Base-by-base conservation (phyloP, 176 grass and related monocot genomes). In the Poa pratensis region DNA sequence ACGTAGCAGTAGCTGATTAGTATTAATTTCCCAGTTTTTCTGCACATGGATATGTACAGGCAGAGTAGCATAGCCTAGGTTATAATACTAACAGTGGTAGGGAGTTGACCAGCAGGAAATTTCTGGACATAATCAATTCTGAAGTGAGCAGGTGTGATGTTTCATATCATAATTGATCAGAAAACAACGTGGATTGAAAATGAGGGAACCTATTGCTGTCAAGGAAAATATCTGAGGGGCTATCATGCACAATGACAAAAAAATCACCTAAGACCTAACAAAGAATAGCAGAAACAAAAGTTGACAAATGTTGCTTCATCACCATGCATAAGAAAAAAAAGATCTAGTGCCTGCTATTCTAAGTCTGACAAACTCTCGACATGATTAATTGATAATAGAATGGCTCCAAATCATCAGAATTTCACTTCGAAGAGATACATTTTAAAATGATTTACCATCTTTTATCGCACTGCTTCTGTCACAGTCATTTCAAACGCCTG, bases 241-340 rank as follows among this genome's bases (percentile, higher is more conserved):
- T 15, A 57, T 70, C 9, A 89, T 77, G 60, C 27, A 77, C 61
- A 86, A 45, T 69, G 30, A 76, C 22, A 34, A 61, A 20, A 85
- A 16, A 27, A 54, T 32, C 62, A 76, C 39, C 59, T 22, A 68
- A 2, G 18, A 82, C 39, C 59, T 28, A 68, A 3, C 22, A 82
- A 51, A 86, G 6, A 42, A 42, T 42, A 42, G 17, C 11, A 82
- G n/a, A 49, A 76, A 62, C 3, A 27, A 52, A 81, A 71, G 62
- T 77, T 82, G 51, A 63, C 52, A 77, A 69, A 70, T 69, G n/a
- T 71, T 51, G 42, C 30, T 58, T 18, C 32, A 75, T 10, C 50
- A 76, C 16, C 39, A 40, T 12, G 24, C 22, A 16, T 24, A 81
- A 49, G 42, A 77, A 59, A 58, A 58, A 70, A 50, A 50, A 50